Conservation (phyloP, 768 basidiomycete species). For the Postia placenta region DNA sequence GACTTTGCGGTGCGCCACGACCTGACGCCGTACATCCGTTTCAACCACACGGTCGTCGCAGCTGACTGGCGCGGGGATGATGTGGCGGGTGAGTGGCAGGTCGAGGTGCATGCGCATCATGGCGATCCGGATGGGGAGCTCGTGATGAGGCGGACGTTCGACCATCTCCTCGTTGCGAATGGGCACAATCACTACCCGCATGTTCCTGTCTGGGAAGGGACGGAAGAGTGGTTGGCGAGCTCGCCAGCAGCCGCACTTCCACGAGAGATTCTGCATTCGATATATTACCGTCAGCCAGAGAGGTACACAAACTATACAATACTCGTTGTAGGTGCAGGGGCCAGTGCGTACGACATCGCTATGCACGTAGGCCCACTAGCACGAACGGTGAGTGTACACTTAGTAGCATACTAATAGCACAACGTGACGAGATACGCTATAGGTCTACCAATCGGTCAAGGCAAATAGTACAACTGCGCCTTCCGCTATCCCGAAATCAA, state of each 20-base stretch:
- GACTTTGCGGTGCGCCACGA: slow-evolving; percentile 36
- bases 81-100: slow-evolving; percentile 37
- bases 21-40: slow-evolving; percentile 32
- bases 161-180: slow-evolving; percentile 50
- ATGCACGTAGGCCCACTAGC: slow-evolving; percentile 35
- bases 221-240: slow-evolving; percentile 41
- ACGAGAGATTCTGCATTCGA: slow-evolving; percentile 44
- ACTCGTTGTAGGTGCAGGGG: slow-evolving; percentile 43
- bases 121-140: background rate
- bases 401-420: no score
- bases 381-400: slow-evolving; percentile 32
- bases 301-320: slow-evolving; percentile 37
- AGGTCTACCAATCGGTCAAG: slow-evolving; percentile 33
- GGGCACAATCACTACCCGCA: slow-evolving; percentile 52
- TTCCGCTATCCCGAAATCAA: slow-evolving; percentile 29
- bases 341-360: slow-evolving; percentile 42
- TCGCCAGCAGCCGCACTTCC: slow-evolving; percentile 13
- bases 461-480: slow-evolving; percentile 13
- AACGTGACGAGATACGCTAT: background rate
- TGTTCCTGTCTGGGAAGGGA: slow-evolving; percentile 39
- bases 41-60: slow-evolving; percentile 37
- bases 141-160: slow-evolving; percentile 24
- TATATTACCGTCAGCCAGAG: slow-evolving; percentile 46
- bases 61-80: slow-evolving; percentile 39
- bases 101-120: slow-evolving; percentile 26